Evolutionary conservation across 768 basidiomycete species (phyloP), one percentile per base, ranked within the genome.

Genomic region (Mycena galericulata): DNA sequence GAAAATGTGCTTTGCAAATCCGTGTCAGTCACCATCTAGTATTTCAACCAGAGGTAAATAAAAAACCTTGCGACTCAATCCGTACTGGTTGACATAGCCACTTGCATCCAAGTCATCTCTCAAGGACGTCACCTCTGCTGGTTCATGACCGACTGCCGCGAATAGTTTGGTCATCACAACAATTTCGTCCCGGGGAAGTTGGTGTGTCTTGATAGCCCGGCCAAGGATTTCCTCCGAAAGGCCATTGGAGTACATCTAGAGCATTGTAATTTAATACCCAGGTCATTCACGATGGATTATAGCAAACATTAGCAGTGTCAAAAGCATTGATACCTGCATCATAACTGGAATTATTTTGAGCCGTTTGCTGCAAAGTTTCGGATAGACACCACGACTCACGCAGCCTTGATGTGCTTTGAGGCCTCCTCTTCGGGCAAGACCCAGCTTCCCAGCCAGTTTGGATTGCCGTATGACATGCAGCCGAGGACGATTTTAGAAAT

Each of bases 91-190:
- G 34, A 36, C 34, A 14, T 36, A 36, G 34, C 34, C 34, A 7
- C 14, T 36, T 36, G 8, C 34, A 6, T 36, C 34, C 34, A 36
- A 14, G 34, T n/a, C n/a, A n/a, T n/a, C n/a, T n/a, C n/a, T n/a
- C n/a, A n/a, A n/a, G n/a, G n/a, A n/a, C 45, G 30, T n/a, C 27
- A 9, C n/a, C n/a, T n/a, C n/a, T n/a, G n/a, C n/a, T n/a, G n/a
- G n/a, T n/a, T n/a, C n/a, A n/a, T n/a, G n/a, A n/a, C n/a, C n/a
- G n/a, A n/a, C n/a, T n/a, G n/a, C n/a, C n/a, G n/a, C n/a, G n/a
- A n/a, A 75, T 5, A 80, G 73, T 75, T 85, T 85, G 57, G 84
- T 85, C 64, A 85, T 72, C 55, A 86, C 77, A 34, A 85, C 83
- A 30, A 84, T 72, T 65, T 78, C 75, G 26, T 82, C 80, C 15